These are phyloP conservation scores for Eutrema heterophyllum DNA, from an alignment of 345 rosid species.

Conservation along the genomic window DNA sequence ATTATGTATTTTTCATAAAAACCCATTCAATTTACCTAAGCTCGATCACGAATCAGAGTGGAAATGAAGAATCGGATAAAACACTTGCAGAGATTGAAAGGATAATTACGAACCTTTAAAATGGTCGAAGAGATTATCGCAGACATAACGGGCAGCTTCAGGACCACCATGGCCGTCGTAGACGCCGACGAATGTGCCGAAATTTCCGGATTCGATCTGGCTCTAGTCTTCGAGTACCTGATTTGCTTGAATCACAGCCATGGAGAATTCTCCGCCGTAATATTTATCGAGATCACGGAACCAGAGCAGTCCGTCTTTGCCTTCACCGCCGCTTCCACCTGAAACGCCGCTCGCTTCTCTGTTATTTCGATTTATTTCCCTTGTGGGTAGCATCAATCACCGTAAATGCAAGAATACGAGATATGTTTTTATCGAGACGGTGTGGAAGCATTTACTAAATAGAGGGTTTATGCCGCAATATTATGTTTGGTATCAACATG, in stretches of 20 bases:
- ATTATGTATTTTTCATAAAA: not conserved
- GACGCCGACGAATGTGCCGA: conserved; percentile 88
- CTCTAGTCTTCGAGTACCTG: conserved; percentile 82
- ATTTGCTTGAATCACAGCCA: conserved; percentile 92
- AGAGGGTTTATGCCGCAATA: no score
- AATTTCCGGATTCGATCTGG: conserved; percentile 87
- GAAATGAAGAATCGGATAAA: not conserved
- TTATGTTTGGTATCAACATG: no score
- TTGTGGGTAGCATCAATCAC: no score
- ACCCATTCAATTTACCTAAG: not conserved
- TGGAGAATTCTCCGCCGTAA: conserved; percentile 72
- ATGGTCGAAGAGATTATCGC: conserved; percentile 68
- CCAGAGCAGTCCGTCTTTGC: conserved; percentile 79
- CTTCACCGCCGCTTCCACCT: conserved; percentile 42
- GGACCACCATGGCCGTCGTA: conserved; percentile 97
- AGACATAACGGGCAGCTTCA: conserved; percentile 78
- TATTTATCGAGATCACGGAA: conserved; percentile 65
- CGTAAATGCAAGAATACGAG: no score
- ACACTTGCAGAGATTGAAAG: not conserved
- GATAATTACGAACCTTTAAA: conserved; percentile 59
- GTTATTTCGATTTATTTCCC: no score
- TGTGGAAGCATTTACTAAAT: no score
- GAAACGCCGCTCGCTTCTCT: conserved; percentile 20
- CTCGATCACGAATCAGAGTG: not conserved
- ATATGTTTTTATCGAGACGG: no score